Conservation (phyloP, 768 basidiomycete species). For the Infundibulicybe gibba region DNA sequence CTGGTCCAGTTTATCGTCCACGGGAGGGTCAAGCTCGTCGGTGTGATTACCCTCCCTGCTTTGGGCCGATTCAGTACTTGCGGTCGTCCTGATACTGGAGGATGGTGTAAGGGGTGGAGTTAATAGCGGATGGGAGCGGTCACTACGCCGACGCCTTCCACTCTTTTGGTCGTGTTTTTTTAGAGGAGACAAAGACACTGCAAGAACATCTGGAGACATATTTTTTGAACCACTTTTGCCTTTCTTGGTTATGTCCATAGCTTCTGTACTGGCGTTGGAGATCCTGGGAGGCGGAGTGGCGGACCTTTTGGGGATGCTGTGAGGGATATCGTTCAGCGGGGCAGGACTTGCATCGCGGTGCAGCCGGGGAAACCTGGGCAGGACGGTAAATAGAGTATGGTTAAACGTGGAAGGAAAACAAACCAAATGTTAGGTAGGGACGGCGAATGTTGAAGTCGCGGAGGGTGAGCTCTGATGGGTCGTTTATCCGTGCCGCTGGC, state of each 20-base stretch:
- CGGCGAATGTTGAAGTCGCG: conserved; percentile 59
- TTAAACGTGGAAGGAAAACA: conserved; percentile 8
- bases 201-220: too few species aligned
- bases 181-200: conserved; percentile 18
- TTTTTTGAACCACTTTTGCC: too few species aligned
- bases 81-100: conserved; percentile 41
- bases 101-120: conserved; percentile 74
- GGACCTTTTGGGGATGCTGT: conserved; percentile 24
- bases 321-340: conserved; percentile 22
- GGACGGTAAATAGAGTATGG: not conserved
- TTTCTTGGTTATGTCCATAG: too few species aligned
- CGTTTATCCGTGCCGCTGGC: conserved; percentile 8
- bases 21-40: conserved; percentile 15
- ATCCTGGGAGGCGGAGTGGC: conserved; percentile 27
- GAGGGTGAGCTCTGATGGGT: conserved; percentile 26
- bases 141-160: conserved; percentile 27
- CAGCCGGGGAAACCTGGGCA: conserved; percentile 42
- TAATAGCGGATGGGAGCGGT: conserved; percentile 37
- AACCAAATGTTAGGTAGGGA: conserved; percentile 72
- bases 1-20: conserved; percentile 20
- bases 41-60: conserved; percentile 13
- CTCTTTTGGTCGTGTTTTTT: conserved; percentile 18
- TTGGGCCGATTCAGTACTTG: conserved; percentile 27
- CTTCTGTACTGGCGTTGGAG: not conserved
- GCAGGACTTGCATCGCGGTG: conserved; percentile 39